Conservation (phyloP, 768 basidiomycete genomes). For the Phaeotremella skinneri region DNA sequence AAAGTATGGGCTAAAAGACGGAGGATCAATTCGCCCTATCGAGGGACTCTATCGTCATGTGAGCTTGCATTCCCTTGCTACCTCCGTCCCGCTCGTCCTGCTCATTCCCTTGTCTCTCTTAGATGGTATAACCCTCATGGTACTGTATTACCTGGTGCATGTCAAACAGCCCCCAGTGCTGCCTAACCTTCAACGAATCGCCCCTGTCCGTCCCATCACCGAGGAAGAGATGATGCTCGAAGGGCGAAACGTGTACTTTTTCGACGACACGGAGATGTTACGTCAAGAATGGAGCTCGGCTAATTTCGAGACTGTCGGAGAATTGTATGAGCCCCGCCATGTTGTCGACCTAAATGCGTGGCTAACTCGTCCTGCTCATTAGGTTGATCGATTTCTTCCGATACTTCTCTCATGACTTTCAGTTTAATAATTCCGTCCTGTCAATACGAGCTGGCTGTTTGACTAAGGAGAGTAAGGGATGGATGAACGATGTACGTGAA, state of each 20-base stretch:
- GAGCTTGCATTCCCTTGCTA: slow-evolving; percentile 6
- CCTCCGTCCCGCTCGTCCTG: background rate
- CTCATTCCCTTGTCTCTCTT: slow-evolving; percentile 3
- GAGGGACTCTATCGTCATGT: slow-evolving; percentile 88
- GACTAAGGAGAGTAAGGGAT: slow-evolving; percentile 89
- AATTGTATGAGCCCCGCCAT: slow-evolving; percentile 64
- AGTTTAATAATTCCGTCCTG: slow-evolving; percentile 84
- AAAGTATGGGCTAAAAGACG: slow-evolving; percentile 99
- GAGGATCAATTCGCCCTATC: slow-evolving; percentile 98
- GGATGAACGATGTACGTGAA: slow-evolving; percentile 81
- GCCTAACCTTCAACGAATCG: slow-evolving; percentile 93
- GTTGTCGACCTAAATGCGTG: background rate
- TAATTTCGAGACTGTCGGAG: slow-evolving; percentile 87
- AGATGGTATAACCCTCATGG: slow-evolving; percentile 92
- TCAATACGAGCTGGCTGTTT: slow-evolving; percentile 85
- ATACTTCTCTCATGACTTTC: slow-evolving; percentile 90
- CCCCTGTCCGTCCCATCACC: slow-evolving; percentile 80
- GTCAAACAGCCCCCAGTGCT: slow-evolving; percentile 96
- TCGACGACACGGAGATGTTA: slow-evolving; percentile 91
- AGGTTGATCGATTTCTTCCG: slow-evolving; percentile 98
- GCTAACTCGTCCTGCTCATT: slow-evolving; percentile 15
- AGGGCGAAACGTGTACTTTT: slow-evolving; percentile 88
- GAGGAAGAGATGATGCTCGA: slow-evolving; percentile 51
- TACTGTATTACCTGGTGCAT: slow-evolving; percentile 95
- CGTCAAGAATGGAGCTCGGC: slow-evolving; percentile 91